phyloP scores from a whole-genome alignment of 306 rosid genomes.

The Begonia peltatifolia region DNA sequence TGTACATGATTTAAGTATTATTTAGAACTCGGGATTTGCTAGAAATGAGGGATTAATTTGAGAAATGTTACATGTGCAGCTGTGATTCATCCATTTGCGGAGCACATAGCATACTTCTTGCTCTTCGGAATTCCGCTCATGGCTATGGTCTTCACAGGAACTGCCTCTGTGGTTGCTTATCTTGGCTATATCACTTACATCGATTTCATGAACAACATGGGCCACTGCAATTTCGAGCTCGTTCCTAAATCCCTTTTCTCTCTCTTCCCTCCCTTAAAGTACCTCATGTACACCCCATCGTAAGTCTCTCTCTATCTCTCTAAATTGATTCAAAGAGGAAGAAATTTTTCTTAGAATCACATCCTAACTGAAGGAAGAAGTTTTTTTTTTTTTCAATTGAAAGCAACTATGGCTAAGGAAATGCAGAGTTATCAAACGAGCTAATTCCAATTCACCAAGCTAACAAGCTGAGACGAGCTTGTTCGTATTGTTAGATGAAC shows the following conservation, averaged over 20 bases:
- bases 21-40: no score
- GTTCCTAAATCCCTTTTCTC: constrained; percentile 29
- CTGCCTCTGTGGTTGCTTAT: constrained; percentile 6
- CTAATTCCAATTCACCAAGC: no score
- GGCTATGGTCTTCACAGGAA: constrained; percentile 1
- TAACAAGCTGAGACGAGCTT: no score
- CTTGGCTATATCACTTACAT: constrained; percentile 11
- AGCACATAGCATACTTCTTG: constrained; percentile 19
- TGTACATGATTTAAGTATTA: no score
- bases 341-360: no score
- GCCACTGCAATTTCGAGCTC: constrained; percentile 36
- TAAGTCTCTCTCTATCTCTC: constrained; percentile 9
- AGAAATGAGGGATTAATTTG: no score
- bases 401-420: no score
- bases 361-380: no score
- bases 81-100: constrained; percentile 38
- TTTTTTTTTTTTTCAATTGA: no score
- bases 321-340: constrained; percentile 3
- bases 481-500: no score
- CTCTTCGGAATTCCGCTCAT: constrained; percentile 25
- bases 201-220: constrained; percentile 42
- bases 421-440: no score
- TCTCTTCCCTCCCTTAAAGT: constrained; percentile 31
- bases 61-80: constrained; percentile 11
- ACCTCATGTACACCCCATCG: constrained; percentile 29